Percentiles rank a stretch among this genome's conserved stretches.
These are phyloP conservation scores for Kwoniella sp. DNA, from an alignment of 768 basidiomycete species.

Conservation along the genomic window DNA sequence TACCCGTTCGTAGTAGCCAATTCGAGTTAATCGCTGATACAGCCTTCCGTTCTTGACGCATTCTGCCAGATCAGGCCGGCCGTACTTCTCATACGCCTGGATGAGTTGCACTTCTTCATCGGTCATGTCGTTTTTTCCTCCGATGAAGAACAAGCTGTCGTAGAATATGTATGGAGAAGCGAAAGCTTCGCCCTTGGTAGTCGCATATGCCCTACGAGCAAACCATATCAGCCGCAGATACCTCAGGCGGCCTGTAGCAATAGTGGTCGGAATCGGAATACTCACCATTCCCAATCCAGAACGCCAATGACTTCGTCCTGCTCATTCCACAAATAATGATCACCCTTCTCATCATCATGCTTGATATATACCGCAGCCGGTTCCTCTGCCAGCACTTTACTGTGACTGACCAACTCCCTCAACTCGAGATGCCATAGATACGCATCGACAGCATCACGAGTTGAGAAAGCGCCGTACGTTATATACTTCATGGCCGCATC, in stretches of 20 bases:
- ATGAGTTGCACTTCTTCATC: conserved; percentile 6
- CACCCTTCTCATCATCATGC: conserved; percentile 40
- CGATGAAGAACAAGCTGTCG: background rate
- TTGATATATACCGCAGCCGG: conserved; percentile 25
- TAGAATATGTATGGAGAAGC: background rate
- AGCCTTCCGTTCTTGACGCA: conserved; percentile 18
- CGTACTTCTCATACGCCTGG: conserved; percentile 2
- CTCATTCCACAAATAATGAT: conserved; percentile 45
- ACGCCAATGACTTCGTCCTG: conserved; percentile 35
- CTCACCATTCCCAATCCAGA: conserved; percentile 53
- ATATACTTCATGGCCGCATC: conserved; percentile 10
- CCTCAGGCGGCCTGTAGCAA: too few relatives aligned
- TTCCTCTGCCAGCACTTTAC: conserved; percentile 3
- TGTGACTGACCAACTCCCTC: conserved; percentile 4
- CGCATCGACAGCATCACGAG: background rate
- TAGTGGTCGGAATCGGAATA: too few relatives aligned
- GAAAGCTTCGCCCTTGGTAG: conserved; percentile 22
- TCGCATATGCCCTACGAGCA: conserved; percentile 15
- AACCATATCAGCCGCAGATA: background rate
- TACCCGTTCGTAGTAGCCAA: background rate
- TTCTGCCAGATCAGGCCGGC: conserved; percentile 17
- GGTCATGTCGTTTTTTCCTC: conserved; percentile 6
- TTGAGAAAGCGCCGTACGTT: background rate
- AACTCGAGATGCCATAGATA: conserved; percentile 18
- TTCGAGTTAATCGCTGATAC: conserved; percentile 11